Evolutionary conservation across 1,284 basidiomycete genomes (phyloP).

Genomic region (Microbotryum silenes-acaulis): DNA sequence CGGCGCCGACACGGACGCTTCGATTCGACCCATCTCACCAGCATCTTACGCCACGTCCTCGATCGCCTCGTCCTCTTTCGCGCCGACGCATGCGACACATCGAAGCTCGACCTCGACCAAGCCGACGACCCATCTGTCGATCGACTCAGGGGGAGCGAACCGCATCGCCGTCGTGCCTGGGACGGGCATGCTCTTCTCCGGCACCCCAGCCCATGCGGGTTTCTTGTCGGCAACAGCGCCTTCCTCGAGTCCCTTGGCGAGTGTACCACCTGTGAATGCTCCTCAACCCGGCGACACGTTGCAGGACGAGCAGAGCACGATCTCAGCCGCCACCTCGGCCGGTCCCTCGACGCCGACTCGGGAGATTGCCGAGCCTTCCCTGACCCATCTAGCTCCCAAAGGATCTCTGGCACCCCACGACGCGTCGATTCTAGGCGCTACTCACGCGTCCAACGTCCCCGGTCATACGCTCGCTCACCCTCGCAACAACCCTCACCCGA

Average conservation of each 20-base stretch:
- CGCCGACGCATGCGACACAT: conserved; percentile 27
- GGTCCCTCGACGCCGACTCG: neutral
- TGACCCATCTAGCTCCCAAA: conserved; percentile 2
- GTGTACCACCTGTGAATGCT: conserved; percentile 41
- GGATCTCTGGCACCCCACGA: neutral
- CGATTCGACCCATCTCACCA: conserved; percentile 31
- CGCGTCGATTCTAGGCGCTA: conserved; percentile 42
- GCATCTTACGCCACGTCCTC: conserved; percentile 26
- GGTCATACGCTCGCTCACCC: conserved; percentile 84
- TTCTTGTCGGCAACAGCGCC: neutral
- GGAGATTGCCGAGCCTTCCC: neutral
- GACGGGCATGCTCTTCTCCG: conserved; percentile 42
- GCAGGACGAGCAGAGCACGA: conserved; percentile 2
- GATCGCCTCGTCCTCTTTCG: conserved; percentile 21
- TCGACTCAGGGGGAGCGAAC: conserved; percentile 78
- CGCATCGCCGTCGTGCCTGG: conserved; percentile 33
- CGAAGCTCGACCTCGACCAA: conserved; percentile 66
- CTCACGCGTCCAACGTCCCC: conserved; percentile 91
- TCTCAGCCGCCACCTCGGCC: conserved; percentile 11
- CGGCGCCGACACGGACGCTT: conserved; percentile 34
- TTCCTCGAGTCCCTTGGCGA: conserved; percentile 19
- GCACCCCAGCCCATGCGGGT: conserved; percentile 11
- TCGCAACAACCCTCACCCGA: conserved; percentile 85
- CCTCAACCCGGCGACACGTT: neutral
- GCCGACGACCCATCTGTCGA: conserved; percentile 82